Evolutionary conservation across 1,139 yeast species (phyloP).

Genomic region (Pichia sp.): DNA sequence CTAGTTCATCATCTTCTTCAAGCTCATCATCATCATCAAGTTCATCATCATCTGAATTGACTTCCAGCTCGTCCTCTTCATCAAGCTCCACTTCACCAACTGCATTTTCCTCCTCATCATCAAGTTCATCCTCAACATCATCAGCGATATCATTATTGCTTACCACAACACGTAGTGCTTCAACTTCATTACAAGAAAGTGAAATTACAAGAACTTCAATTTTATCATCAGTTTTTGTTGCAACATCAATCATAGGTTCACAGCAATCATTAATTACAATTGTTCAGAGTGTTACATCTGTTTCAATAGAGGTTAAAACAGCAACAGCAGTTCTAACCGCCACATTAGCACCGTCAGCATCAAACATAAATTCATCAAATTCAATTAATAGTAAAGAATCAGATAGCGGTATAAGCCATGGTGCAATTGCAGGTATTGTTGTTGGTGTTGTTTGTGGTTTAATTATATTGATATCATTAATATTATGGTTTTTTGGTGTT

Average conservation of each 20-base stretch:
- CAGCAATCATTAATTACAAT: constrained; percentile 18
- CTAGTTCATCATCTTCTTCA: constrained; percentile 9
- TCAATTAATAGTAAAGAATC: constrained; percentile 3
- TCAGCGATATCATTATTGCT: constrained; percentile 19
- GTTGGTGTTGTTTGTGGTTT: constrained; percentile 57
- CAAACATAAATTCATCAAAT: constrained; percentile 1
- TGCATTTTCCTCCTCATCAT: constrained; percentile 15
- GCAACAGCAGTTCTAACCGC: constrained; percentile 12
- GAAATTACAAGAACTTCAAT: constrained; percentile 3
- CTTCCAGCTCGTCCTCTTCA: constrained; percentile 13
- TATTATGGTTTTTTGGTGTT: constrained; percentile 36
- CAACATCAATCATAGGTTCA: constrained; percentile 24
- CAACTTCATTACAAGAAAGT: constrained; percentile 15
- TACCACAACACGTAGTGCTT: constrained; percentile 20
- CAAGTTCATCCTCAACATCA: constrained; percentile 15
- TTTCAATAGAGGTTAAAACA: constrained; percentile 14
- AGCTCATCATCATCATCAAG: constrained; percentile 16
- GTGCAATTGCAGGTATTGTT: constrained; percentile 71
- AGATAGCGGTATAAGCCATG: constrained; percentile 29
- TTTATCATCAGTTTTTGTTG: constrained; percentile 18
- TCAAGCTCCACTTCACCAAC: constrained; percentile 14
- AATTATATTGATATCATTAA: constrained; percentile 32
- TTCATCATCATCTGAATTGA: constrained; percentile 12
- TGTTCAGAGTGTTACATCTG: constrained; percentile 17
- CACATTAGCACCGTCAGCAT: constrained; percentile 12